Conservation (phyloP, 345 rosid species). For the Nephelium lappaceum region DNA sequence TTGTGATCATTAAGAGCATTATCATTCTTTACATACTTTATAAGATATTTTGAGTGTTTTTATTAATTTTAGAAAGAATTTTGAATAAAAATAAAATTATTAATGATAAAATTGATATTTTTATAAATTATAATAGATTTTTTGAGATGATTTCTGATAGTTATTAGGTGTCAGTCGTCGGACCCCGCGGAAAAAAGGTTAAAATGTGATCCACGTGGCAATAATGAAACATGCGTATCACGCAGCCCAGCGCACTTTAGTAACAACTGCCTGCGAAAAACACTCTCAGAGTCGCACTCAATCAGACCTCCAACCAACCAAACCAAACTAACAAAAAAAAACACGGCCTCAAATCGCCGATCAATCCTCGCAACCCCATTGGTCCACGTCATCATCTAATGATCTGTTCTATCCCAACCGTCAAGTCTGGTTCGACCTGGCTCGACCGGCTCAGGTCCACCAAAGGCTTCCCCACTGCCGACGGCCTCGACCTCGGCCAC, state of each 20-base stretch:
- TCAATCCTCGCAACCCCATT: constrained; percentile 19
- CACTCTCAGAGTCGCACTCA: not conserved
- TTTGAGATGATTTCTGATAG: too few species aligned
- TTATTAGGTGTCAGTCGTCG: too few species aligned
- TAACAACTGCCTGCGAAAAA: not conserved
- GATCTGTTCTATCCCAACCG: constrained; percentile 64
- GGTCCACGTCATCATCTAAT: constrained; percentile 31
- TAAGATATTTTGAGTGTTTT: too few species aligned
- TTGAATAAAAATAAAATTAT: too few species aligned
- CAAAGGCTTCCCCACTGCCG: constrained; percentile 70
- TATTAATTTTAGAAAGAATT: too few species aligned
- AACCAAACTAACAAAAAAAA: not conserved
- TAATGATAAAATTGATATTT: too few species aligned
- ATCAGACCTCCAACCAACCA: not conserved
- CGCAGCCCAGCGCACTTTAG: not conserved
- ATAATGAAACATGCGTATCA: not conserved
- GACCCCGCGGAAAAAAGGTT: too few species aligned
- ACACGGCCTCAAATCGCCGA: not conserved
- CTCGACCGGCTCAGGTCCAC: constrained; percentile 82
- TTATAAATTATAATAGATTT: too few species aligned
- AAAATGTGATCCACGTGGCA: constrained; percentile 1
- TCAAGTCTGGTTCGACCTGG: constrained; percentile 72
- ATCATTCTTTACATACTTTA: too few species aligned
- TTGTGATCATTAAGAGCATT: too few species aligned
- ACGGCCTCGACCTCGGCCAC: constrained; percentile 62